A percentile compares a stretch with the other conserved stretches of the same genome.
These are phyloP conservation scores for Rhizopogon rudus DNA, from an alignment of 768 basidiomycete species.

Conservation along the genomic window DNA sequence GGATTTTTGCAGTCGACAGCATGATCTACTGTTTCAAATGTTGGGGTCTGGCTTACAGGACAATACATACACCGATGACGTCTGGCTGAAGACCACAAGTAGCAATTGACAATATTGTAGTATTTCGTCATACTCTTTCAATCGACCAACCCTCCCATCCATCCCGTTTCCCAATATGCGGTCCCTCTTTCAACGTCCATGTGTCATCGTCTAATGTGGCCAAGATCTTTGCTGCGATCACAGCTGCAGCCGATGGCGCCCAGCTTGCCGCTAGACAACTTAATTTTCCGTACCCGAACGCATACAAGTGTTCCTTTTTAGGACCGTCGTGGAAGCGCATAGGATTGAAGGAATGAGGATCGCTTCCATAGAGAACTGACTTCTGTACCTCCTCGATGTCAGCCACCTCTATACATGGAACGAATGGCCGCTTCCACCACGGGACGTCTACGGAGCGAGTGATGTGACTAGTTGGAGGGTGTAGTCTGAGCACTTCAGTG, in stretches of 20 bases:
- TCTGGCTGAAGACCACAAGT: too few relatives aligned
- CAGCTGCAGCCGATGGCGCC: constrained; percentile 46
- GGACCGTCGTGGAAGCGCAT: constrained; percentile 22
- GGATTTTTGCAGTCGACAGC: too few relatives aligned
- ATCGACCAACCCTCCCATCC: constrained; percentile 39
- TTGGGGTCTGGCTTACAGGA: too few relatives aligned
- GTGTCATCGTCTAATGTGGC: constrained; percentile 18
- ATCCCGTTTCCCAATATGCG: constrained; percentile 30
- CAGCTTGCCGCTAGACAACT: constrained; percentile 42
- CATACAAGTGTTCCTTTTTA: constrained; percentile 25
- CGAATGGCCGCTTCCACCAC: constrained; percentile 1
- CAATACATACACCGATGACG: too few relatives aligned
- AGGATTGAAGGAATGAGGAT: constrained; percentile 31
- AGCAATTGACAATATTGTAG: not conserved
- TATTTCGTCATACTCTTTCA: not conserved
- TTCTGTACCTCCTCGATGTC: constrained; percentile 15
- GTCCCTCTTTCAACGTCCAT: constrained; percentile 24
- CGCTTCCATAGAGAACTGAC: constrained; percentile 38
- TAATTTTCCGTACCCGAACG: constrained; percentile 41
- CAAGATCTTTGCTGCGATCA: constrained; percentile 36
- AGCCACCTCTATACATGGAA: constrained; percentile 14
- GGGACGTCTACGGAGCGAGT: constrained; percentile 20
- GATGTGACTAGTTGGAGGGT: constrained; percentile 49
- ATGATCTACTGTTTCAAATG: too few relatives aligned
- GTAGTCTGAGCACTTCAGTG: constrained; percentile 41